phyloP scores from a whole-genome alignment of 257 asterid genomes.

The Solanum tarapatanum region DNA sequence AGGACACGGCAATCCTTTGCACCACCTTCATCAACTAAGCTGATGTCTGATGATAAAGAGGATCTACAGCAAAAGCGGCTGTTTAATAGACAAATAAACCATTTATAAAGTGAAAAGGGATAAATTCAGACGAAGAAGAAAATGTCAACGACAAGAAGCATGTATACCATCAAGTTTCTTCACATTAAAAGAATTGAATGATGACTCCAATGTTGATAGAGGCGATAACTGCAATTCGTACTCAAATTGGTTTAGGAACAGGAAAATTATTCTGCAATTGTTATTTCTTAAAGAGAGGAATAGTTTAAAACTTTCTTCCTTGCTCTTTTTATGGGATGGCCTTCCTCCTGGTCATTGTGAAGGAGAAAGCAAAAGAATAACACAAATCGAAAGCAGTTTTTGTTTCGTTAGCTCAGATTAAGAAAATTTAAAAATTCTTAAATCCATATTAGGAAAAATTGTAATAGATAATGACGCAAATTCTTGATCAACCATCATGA shows the following conservation, averaged over 20 bases:
- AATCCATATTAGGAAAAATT: not conserved
- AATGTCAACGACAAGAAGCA: not conserved
- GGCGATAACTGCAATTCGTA: conserved; percentile 64
- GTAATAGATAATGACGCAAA: not conserved
- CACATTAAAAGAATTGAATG: conserved; percentile 64
- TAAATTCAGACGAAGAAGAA: not conserved
- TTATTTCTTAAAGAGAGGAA: conserved; percentile 1
- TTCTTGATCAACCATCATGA: not conserved
- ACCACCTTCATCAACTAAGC: conserved; percentile 97
- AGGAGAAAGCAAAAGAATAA: not conserved
- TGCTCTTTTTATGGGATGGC: conserved; percentile 40
- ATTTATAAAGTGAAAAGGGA: not conserved
- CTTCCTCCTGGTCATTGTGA: conserved; percentile 32
- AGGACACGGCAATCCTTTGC: conserved; percentile 85
- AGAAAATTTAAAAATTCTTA: not conserved
- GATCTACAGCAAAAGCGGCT: conserved; percentile 85
- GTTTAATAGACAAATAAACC: not conserved
- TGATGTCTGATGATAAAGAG: conserved; percentile 86
- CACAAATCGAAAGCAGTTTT: not conserved
- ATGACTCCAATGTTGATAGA: conserved; percentile 73
- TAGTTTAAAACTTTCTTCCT: conserved; percentile 51
- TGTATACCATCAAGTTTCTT: conserved; percentile 85
- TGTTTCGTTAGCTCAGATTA: not conserved
- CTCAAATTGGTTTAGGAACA: conserved; percentile 9
- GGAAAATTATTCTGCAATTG: not conserved